phyloP scores from a whole-genome alignment of 768 basidiomycete species.

The Pleurotus pulmonarius region DNA sequence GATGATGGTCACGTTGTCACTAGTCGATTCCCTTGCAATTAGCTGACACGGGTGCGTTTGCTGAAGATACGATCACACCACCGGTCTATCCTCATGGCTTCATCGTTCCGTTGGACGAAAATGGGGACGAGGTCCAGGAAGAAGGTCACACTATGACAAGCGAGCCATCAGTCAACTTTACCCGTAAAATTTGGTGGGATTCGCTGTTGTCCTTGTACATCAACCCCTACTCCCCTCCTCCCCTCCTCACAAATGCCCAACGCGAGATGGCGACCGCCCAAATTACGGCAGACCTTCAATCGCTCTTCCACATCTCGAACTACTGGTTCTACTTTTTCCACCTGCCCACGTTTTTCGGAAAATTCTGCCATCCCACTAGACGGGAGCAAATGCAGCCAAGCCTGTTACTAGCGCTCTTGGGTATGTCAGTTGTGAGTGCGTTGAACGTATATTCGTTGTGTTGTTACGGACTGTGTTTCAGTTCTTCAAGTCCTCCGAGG shows the following conservation, averaged over 20 bases:
- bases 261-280: constrained; percentile 41
- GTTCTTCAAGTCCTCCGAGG: constrained; percentile 68
- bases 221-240: constrained; percentile 27
- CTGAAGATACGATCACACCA: background rate
- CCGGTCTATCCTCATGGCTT: constrained; percentile 10
- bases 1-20: too few relatives aligned
- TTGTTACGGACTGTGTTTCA: background rate
- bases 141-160: constrained; percentile 30
- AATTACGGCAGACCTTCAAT: constrained; percentile 56
- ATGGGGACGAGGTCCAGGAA: constrained; percentile 6
- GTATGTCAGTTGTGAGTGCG: constrained; percentile 41
- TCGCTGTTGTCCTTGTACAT: constrained; percentile 56
- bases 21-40: too few relatives aligned
- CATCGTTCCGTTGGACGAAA: constrained; percentile 16
- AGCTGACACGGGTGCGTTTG: too few relatives aligned
- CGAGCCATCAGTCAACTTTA: constrained; percentile 64
- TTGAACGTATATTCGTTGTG: background rate
- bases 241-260: constrained; percentile 33
- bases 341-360: constrained; percentile 61
- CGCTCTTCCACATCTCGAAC: constrained; percentile 59
- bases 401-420: constrained; percentile 57
- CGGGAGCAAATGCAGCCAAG: constrained; percentile 65
- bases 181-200: constrained; percentile 80
- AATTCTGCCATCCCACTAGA: constrained; percentile 50
- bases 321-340: constrained; percentile 78